Evolutionary conservation across 768 basidiomycete species (phyloP), one percentile per base, ranked within the genome.

Genomic region (Tylopilus subfusipes): DNA sequence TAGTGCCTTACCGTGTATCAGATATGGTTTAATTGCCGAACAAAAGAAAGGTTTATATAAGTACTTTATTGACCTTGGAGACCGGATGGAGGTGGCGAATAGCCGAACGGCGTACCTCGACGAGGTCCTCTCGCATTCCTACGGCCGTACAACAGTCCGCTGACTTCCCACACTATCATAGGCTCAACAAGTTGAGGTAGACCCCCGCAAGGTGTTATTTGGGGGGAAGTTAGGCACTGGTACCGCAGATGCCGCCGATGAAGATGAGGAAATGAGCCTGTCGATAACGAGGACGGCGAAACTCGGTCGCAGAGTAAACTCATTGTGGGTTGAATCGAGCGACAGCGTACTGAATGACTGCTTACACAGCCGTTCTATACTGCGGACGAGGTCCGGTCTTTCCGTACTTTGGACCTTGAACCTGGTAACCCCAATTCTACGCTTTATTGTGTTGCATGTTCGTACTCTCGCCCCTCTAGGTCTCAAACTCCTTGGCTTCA

Each of bases 401-500:
- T 94, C 73, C 82, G 92, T 59, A 92, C 90, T 0, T 65, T 97
- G 58, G 89, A 86, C 21, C 72, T 90, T 24, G 80, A 88, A 61
- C 88, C 93, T 56, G 82, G 91, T 90, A 43, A 59, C 45, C 76
- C 66, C 12, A 36, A 21, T 14, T 21, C 46, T 13, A 12, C 33
- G 5, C 10, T 29, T 14, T 1, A 22, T 21, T 22, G 12, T 33
- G 29, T 53, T 48, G 4, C 16, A 47, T 47, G 10, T 24, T 19
- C 16, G 56, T 25, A 4, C 31, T 24, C 19, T 44, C 29, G 24
- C 5, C 21, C 14, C 4, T 47, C 25, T 54, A 91, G 93, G 86
- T 12, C 82, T 99, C 66, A 93, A 88, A 68, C 83, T 99, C 5
- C 83, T 99, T 25, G 97, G 97, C 5, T 98, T 98, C 76, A 93